Conservation (phyloP, 2,329 filamentous ascomycete genomes). For the Fusarium neocosmosporiellum region DNA sequence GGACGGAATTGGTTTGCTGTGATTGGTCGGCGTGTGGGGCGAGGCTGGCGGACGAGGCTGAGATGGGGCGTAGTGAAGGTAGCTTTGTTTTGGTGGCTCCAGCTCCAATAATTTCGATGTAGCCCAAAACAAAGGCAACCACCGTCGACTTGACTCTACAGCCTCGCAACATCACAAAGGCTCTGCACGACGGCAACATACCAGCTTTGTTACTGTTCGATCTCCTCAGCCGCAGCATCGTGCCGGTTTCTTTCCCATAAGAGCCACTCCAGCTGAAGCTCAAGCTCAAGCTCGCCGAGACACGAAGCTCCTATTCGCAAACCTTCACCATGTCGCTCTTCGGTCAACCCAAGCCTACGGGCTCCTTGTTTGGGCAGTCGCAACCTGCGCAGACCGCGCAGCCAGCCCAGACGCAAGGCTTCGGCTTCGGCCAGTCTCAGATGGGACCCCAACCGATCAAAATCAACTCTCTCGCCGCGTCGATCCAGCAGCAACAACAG, state of each 20-base stretch:
- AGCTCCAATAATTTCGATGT: constrained; percentile 45
- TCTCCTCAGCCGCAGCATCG: background rate
- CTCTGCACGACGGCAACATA: background rate
- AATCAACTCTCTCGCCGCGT: constrained; percentile 52
- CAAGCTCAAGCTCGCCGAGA: constrained; percentile 29
- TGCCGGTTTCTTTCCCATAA: constrained; percentile 14
- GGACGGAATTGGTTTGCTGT: constrained; percentile 53
- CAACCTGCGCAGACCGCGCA: constrained; percentile 49
- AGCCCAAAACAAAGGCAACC: constrained; percentile 36
- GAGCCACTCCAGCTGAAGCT: constrained; percentile 15
- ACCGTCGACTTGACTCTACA: constrained; percentile 22
- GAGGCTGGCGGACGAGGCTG: constrained; percentile 45
- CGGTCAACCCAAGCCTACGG: constrained; percentile 50
- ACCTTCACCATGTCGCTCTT: constrained; percentile 52
- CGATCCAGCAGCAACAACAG: constrained; percentile 51
- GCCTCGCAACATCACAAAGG: constrained; percentile 22
- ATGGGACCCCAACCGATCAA: constrained; percentile 54
- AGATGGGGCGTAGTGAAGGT: constrained; percentile 17
- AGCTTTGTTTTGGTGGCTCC: constrained; percentile 46
- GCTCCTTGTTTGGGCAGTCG: constrained; percentile 52
- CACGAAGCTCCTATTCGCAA: background rate
- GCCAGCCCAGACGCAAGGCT: constrained; percentile 37
- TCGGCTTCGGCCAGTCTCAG: constrained; percentile 34
- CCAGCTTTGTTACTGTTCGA: background rate
- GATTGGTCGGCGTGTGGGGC: constrained; percentile 50